phyloP scores from a whole-genome alignment of 306 rosid species.

The Cyamopsis tetragonoloba region DNA sequence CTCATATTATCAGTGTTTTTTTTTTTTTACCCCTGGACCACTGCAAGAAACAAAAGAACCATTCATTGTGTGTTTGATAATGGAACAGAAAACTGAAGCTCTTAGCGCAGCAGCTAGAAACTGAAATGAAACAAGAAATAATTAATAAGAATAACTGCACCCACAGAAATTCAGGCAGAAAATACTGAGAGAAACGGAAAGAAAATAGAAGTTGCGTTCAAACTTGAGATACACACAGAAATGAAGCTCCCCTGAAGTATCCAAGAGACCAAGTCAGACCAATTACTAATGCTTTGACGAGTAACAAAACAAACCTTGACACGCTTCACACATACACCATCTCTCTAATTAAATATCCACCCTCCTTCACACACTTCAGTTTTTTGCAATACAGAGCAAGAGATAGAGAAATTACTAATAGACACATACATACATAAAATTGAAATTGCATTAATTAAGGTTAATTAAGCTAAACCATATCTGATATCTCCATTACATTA shows the following conservation, averaged over 20 bases:
- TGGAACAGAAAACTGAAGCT: too few relatives aligned
- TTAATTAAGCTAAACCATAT: slow-evolving; percentile 18
- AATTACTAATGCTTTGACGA: not conserved
- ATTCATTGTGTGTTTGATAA: too few relatives aligned
- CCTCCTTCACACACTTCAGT: too few relatives aligned
- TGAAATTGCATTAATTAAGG: slow-evolving; percentile 9
- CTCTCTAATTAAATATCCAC: not conserved
- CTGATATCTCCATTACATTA: slow-evolving; percentile 26
- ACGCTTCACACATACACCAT: not conserved
- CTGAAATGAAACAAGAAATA: not conserved
- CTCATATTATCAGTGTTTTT: not conserved
- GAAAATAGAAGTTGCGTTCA: slow-evolving; percentile 6
- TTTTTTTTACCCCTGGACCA: slow-evolving; percentile 10
- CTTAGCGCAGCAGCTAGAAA: not conserved
- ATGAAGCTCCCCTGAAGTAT: not conserved
- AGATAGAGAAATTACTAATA: too few relatives aligned
- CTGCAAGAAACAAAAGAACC: too few relatives aligned
- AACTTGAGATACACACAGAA: slow-evolving; percentile 4
- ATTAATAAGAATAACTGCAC: not conserved
- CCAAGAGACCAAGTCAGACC: not conserved
- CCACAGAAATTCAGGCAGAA: not conserved
- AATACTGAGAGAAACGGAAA: not conserved
- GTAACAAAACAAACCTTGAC: slow-evolving; percentile 6
- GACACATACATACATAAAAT: slow-evolving; percentile 10
- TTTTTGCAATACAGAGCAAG: too few relatives aligned